Percentiles rank a stretch among this genome's conserved stretches.
Conservation (phyloP, 345 rosid genomes). For the Mangifera indica region DNA sequence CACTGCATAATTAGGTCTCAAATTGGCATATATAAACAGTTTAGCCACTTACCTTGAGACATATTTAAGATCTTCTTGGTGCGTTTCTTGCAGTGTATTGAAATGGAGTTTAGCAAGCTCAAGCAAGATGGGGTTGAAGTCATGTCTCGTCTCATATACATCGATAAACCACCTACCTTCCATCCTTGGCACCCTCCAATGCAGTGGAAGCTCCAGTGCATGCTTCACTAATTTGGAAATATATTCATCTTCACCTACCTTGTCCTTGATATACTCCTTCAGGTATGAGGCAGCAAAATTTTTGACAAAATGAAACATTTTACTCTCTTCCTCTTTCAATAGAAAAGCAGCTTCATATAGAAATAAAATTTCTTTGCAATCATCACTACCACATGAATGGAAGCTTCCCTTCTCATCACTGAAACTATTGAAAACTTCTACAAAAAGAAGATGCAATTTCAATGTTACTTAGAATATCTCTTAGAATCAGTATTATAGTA, state of each 20-base stretch:
- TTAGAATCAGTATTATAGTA: too few relatives aligned
- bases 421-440: slow-evolving; percentile 16
- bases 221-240: slow-evolving; percentile 29
- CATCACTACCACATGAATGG: not conserved
- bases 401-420: slow-evolving; percentile 16
- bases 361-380: slow-evolving; percentile 12
- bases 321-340: slow-evolving; percentile 17
- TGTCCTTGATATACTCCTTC: not conserved
- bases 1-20: too few relatives aligned
- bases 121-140: slow-evolving; percentile 27
- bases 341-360: slow-evolving; percentile 27
- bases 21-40: too few relatives aligned
- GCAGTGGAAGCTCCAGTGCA: slow-evolving; percentile 35
- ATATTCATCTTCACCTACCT: slow-evolving; percentile 4
- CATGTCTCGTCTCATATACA: slow-evolving; percentile 21
- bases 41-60: slow-evolving; percentile 20
- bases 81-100: slow-evolving; percentile 36
- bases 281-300: slow-evolving; percentile 19
- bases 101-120: slow-evolving; percentile 48
- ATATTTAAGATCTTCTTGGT: slow-evolving; percentile 42
- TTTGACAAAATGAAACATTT: slow-evolving; percentile 12
- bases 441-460: not conserved
- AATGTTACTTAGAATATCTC: too few relatives aligned
- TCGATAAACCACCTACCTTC: slow-evolving; percentile 53
- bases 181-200: slow-evolving; percentile 40